Base-by-base conservation (phyloP, 2,329 filamentous ascomycete genomes). In the Fusarium lateritium region DNA sequence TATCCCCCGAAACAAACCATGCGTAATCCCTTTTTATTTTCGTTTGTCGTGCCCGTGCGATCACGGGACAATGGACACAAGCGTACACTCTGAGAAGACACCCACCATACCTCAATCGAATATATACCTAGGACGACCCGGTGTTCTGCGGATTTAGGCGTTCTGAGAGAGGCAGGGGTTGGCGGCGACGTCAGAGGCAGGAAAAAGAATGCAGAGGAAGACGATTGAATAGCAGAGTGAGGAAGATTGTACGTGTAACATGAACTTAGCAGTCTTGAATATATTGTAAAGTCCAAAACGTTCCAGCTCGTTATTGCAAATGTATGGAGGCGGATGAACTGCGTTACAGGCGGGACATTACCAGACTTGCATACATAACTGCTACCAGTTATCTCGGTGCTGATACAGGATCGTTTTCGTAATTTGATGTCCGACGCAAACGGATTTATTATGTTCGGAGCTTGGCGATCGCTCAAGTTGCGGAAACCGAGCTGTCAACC, bases 181-280 rank as follows among this genome's bases (percentile, higher is more conserved):
- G 53, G 59, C 56, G 61, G 50, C 58, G 56, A 57, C 40, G 67
- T 53, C 31, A 56, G 31, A 61, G 59, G 54, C 26, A 57, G 56
- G 50, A 50, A 43, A 40, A 52, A 33, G 38, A 46, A 24, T 7
- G 24, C 51, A 66, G 51, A 57, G 58, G 53, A 60, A 44, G 46
- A 59, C 33, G 55, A 45, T 65, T 65, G 53, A 51, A 56, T 54
- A 50, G 40, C 43, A 38, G 39, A 50, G 51, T 42, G 45, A 64
- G 44, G 59, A 64, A 72, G 67, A 69, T 70, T 71, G 72, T 73
- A 74, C 65, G 71, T 73, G 65, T 71, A 73, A 62, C 69, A 71
- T 63, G 72, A 74, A 59, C 64, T 71, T 67, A 58, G 69, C 63
- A 65, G 67, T 72, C 58, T 73, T 72, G 60, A 73, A 72, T 72